Evolutionary conservation across 2,329 filamentous ascomycete species (phyloP).

Genomic region (Penicillium aurantiogriseum): DNA sequence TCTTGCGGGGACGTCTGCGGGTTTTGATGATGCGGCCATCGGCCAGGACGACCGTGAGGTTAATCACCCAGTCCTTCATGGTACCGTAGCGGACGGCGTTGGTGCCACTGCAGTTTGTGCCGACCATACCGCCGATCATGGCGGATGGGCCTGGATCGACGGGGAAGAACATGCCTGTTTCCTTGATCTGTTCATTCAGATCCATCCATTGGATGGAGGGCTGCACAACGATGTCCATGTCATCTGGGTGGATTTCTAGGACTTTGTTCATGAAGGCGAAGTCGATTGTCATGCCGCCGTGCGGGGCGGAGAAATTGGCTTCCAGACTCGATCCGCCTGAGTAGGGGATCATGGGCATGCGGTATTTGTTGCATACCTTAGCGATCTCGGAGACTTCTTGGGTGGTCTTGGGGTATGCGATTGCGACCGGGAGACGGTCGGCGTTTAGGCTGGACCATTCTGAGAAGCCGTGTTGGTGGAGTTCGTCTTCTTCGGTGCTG

Average conservation of each 20-base stretch:
- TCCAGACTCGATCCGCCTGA: constrained; percentile 85
- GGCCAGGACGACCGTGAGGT: constrained; percentile 67
- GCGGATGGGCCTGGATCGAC: constrained; percentile 75
- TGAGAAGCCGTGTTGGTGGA: constrained; percentile 65
- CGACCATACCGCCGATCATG: constrained; percentile 60
- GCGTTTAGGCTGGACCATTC: constrained; percentile 71
- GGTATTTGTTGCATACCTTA: constrained; percentile 72
- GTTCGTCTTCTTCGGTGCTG: constrained; percentile 62
- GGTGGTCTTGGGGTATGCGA: constrained; percentile 64
- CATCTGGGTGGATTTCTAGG: constrained; percentile 73
- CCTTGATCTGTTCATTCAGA: constrained; percentile 72
- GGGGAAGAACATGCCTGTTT: constrained; percentile 81
- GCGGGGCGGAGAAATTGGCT: constrained; percentile 84
- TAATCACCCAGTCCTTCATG: constrained; percentile 74
- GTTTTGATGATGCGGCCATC: constrained; percentile 63
- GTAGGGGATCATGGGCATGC: constrained; percentile 80
- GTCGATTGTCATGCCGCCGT: constrained; percentile 84
- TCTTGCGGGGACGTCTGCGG: constrained; percentile 64
- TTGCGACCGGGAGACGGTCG: constrained; percentile 60
- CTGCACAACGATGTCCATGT: constrained; percentile 92
- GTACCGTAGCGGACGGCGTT: constrained; percentile 67
- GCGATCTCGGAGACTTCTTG: constrained; percentile 64
- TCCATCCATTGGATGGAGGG: constrained; percentile 91
- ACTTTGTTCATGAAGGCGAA: constrained; percentile 86
- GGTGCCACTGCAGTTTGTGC: constrained; percentile 65